A percentile compares a stretch with the other conserved stretches of the same genome.
Conservation (phyloP, 2,329 filamentous ascomycete species). For the Phyllosticta paracitricarpa region DNA sequence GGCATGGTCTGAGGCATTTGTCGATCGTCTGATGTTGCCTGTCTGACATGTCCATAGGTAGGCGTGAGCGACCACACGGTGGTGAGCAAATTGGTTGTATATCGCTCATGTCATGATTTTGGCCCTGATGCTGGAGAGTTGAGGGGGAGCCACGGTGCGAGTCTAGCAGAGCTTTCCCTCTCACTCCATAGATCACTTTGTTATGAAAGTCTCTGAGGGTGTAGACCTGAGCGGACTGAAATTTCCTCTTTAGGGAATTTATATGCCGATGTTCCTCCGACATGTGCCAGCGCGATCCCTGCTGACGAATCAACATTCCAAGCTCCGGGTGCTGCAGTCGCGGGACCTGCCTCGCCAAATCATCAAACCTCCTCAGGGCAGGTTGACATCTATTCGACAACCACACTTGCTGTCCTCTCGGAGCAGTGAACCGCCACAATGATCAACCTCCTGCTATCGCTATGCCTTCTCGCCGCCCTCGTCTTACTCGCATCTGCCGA, state of each 20-base stretch:
- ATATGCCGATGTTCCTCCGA: not conserved
- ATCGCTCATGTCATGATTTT: too few relatives aligned
- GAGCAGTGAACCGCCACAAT: not conserved
- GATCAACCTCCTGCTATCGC: not conserved
- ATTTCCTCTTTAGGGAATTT: not conserved
- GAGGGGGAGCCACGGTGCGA: too few relatives aligned
- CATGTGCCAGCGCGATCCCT: not conserved
- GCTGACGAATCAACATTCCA: not conserved
- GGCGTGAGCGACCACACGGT: too few relatives aligned
- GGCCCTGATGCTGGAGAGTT: too few relatives aligned
- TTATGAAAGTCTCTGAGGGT: not conserved
- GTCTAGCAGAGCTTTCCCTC: not conserved
- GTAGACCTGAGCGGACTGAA: not conserved
- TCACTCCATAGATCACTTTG: not conserved
- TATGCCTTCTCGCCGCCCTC: constrained; percentile 1
- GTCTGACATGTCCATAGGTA: too few relatives aligned
- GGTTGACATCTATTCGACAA: not conserved
- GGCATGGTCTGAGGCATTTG: too few relatives aligned
- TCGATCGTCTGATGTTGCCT: too few relatives aligned
- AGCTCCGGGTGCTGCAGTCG: not conserved
- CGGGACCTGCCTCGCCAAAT: not conserved
- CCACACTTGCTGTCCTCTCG: not conserved
- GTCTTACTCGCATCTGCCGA: constrained; percentile 40
- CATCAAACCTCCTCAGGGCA: too few relatives aligned
- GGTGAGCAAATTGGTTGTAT: too few relatives aligned